These are phyloP conservation scores for Alternaria conjuncta DNA, from an alignment of 2,329 filamentous ascomycete species.

Conservation along the genomic window DNA sequence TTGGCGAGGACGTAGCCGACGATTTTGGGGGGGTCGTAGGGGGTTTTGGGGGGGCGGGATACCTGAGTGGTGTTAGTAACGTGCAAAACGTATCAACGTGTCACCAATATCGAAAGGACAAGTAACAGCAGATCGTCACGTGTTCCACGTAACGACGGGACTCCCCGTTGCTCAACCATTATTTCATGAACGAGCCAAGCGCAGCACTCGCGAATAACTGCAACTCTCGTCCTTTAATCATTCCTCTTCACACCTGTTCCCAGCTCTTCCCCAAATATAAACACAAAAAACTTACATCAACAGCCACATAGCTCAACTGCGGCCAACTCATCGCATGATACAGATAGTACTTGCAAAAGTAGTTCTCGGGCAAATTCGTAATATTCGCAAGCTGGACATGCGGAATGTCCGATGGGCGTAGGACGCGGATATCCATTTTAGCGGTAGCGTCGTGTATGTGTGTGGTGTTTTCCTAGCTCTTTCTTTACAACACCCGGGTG, in stretches of 20 bases:
- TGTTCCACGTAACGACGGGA: neutral
- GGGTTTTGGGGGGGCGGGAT: conserved; percentile 75
- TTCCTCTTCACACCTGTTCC: neutral
- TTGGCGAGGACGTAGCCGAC: conserved; percentile 99
- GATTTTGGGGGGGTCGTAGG: conserved; percentile 93
- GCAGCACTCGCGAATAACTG: no score
- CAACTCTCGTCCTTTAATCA: neutral
- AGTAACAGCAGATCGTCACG: no score
- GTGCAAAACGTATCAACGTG: no score
- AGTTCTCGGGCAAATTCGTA: conserved; percentile 98
- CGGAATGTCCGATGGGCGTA: conserved; percentile 82
- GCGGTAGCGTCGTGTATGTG: neutral
- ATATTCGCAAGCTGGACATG: conserved; percentile 98
- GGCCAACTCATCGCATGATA: conserved; percentile 99
- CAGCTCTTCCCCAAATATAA: neutral
- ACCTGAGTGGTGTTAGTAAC: conserved; percentile 58
- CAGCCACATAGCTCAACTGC: conserved; percentile 93
- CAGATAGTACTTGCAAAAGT: conserved; percentile 99
- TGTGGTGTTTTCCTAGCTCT: neutral
- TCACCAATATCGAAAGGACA: no score
- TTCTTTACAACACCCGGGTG: no score
- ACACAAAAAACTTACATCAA: conserved; percentile 65
- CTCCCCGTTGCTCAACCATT: neutral
- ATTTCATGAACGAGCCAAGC: no score
- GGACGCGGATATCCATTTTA: conserved; percentile 86